A percentile compares a stretch with the other conserved stretches of the same genome.
phyloP scores from a whole-genome alignment of 495 filamentous ascomycete species.

The Astrothelium macrocarpum region DNA sequence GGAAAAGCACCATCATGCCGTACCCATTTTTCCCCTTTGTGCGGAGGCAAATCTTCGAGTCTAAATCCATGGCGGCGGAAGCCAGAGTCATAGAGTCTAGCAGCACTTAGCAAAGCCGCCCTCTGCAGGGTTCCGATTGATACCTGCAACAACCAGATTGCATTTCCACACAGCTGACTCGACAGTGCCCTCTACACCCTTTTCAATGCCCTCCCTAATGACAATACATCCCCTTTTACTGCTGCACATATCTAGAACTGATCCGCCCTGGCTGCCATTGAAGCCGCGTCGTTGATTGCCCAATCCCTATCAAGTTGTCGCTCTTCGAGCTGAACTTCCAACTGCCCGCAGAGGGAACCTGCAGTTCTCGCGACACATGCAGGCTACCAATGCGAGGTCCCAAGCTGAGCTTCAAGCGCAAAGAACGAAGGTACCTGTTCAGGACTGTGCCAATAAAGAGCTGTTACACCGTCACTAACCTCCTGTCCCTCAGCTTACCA shows the following conservation, averaged over 20 bases:
- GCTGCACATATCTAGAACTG: conserved; percentile 1
- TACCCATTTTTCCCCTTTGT: neutral
- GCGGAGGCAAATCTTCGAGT: neutral
- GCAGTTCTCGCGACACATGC: conserved; percentile 55
- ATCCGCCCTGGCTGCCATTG: neutral
- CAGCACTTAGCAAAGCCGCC: conserved; percentile 2
- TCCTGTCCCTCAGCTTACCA: conserved; percentile 60
- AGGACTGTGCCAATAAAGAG: conserved; percentile 8
- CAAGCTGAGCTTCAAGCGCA: conserved; percentile 86
- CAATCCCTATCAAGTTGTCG: neutral
- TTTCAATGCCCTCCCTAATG: neutral
- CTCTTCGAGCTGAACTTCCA: neutral
- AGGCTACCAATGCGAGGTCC: conserved; percentile 38
- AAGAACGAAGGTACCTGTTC: conserved; percentile 67
- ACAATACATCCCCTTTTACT: neutral
- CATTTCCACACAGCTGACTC: neutral
- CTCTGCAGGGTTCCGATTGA: neutral
- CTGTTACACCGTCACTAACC: conserved; percentile 17
- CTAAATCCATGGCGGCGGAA: neutral
- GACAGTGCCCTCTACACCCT: neutral
- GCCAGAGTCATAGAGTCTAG: neutral
- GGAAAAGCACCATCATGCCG: neutral
- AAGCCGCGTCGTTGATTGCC: neutral
- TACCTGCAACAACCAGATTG: conserved; percentile 5
- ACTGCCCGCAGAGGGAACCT: conserved; percentile 67